These are phyloP conservation scores for Austroboletus novae-zelandiae DNA, from an alignment of 1,284 basidiomycete genomes.

Conservation along the genomic window DNA sequence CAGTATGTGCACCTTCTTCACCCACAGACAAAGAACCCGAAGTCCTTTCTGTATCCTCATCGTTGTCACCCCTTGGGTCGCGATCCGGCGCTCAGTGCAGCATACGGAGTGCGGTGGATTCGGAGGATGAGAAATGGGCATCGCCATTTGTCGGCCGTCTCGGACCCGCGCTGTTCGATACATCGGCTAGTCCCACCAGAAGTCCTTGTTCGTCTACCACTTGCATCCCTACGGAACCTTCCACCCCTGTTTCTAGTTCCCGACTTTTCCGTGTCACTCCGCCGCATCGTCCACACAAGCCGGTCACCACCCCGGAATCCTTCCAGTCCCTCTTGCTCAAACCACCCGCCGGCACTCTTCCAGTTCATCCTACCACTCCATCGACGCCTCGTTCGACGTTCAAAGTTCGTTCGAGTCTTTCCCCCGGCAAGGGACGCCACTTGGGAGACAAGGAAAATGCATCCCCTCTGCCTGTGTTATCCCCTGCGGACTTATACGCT, in stretches of 20 bases:
- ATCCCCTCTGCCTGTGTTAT: slow-evolving; percentile 34
- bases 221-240: slow-evolving; percentile 15
- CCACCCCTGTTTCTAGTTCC: slow-evolving; percentile 20
- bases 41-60: slow-evolving; percentile 5
- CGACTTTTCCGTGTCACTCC: slow-evolving; percentile 21
- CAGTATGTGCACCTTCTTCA: slow-evolving; percentile 8
- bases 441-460: slow-evolving; percentile 47
- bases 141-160: slow-evolving; percentile 30
- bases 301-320: slow-evolving; percentile 29
- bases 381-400: slow-evolving; percentile 22
- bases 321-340: slow-evolving; percentile 34
- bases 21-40: slow-evolving; percentile 4
- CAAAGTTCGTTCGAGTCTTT: slow-evolving; percentile 15
- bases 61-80: slow-evolving; percentile 5
- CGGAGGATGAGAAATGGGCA: not conserved
- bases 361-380: slow-evolving; percentile 25
- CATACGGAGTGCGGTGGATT: not conserved
- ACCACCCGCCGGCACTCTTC: slow-evolving; percentile 26
- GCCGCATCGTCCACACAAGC: slow-evolving; percentile 32
- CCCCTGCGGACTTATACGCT: slow-evolving; percentile 36
- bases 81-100: slow-evolving; percentile 8
- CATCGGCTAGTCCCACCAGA: not conserved
- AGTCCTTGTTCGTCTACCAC: slow-evolving; percentile 8
- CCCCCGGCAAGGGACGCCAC: slow-evolving; percentile 30
- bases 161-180: slow-evolving; percentile 26